Evolutionary conservation across 768 basidiomycete genomes (phyloP).

Genomic region (Clavulina sp.): DNA sequence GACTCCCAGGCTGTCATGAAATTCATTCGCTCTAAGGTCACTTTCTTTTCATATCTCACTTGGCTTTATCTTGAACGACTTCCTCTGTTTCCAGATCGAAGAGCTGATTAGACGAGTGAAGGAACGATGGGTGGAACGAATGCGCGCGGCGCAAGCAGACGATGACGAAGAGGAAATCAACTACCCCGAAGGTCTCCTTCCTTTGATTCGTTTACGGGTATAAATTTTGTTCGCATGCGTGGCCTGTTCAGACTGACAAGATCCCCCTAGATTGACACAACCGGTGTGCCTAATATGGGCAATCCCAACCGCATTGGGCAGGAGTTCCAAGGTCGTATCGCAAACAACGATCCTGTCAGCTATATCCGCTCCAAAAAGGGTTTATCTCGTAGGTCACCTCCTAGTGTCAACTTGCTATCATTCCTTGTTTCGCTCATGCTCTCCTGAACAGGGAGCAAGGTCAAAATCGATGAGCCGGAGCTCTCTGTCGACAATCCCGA

Average conservation of each 20-base stretch:
- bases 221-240: background rate
- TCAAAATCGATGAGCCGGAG: constrained; percentile 59
- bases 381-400: no score
- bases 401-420: background rate
- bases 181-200: constrained; percentile 45
- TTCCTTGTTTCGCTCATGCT: background rate
- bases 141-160: constrained; percentile 38
- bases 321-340: constrained; percentile 77
- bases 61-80: background rate
- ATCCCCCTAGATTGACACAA: constrained; percentile 58
- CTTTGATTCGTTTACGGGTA: constrained; percentile 73
- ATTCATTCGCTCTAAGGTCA: constrained; percentile 55
- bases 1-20: constrained; percentile 74
- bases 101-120: constrained; percentile 65
- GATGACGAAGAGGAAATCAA: constrained; percentile 32
- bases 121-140: constrained; percentile 63
- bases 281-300: constrained; percentile 76
- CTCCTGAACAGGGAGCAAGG: constrained; percentile 12
- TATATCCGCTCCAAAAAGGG: constrained; percentile 72
- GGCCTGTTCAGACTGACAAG: constrained; percentile 1
- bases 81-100: constrained; percentile 36
- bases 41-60: constrained; percentile 2
- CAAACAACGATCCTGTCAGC: constrained; percentile 87
- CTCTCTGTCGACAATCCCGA: constrained; percentile 64
- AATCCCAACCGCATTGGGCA: constrained; percentile 96